phyloP scores from a whole-genome alignment of 2,329 filamentous ascomycete species.

The Aspergillus alliaceus region DNA sequence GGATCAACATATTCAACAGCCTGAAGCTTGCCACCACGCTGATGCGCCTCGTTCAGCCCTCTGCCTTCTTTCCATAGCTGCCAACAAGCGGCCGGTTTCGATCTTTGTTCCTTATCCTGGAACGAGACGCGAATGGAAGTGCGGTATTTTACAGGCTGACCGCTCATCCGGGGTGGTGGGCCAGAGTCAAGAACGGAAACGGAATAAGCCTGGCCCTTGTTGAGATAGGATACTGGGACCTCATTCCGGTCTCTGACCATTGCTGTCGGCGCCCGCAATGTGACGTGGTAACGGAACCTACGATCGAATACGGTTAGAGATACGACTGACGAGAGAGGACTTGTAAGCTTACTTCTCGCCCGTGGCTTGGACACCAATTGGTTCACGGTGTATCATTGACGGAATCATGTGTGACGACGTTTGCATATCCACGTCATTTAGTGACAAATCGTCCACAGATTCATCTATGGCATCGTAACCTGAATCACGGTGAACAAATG shows the following conservation, averaged over 20 bases:
- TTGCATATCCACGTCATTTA: constrained; percentile 55
- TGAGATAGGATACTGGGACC: constrained; percentile 95
- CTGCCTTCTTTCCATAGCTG: constrained; percentile 94
- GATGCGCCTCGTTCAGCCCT: constrained; percentile 92
- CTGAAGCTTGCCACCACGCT: constrained; percentile 85
- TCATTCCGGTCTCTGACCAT: constrained; percentile 87
- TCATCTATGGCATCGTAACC: constrained; percentile 78
- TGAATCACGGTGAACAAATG: constrained; percentile 78
- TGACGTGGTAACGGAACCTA: constrained; percentile 84
- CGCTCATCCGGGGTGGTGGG: constrained; percentile 57
- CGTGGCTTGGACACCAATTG: constrained; percentile 27
- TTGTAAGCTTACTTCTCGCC: constrained; percentile 54
- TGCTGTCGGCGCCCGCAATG: constrained; percentile 88
- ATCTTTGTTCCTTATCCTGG: constrained; percentile 90
- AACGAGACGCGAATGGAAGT: constrained; percentile 96
- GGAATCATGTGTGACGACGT: constrained; percentile 50
- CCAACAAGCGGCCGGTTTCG: constrained; percentile 81
- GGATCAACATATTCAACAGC: constrained; percentile 90
- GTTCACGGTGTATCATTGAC: constrained; percentile 29
- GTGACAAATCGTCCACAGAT: constrained; percentile 63
- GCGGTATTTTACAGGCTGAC: constrained; percentile 70
- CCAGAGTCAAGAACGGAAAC: constrained; percentile 79
- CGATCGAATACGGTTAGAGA: constrained; percentile 13
- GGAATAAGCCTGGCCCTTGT: constrained; percentile 94
- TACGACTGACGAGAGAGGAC: neutral